phyloP scores from a whole-genome alignment of 2,329 filamentous ascomycete genomes.

The Fusarium verrucosum region DNA sequence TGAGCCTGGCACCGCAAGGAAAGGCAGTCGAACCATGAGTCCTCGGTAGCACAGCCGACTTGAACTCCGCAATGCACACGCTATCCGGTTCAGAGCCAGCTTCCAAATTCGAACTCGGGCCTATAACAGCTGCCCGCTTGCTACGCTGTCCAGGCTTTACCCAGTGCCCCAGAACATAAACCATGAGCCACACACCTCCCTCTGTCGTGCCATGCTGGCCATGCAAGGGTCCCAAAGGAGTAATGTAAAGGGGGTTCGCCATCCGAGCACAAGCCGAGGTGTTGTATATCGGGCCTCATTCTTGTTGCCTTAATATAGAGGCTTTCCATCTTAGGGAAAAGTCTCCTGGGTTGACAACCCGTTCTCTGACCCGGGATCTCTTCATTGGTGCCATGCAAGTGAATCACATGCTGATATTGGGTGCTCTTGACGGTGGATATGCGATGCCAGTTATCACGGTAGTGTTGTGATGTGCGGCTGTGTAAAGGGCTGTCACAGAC shows the following conservation, averaged over 20 bases:
- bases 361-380: constrained; percentile 16
- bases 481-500: constrained; percentile 4
- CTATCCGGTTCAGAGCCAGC: constrained; percentile 1
- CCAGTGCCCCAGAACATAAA: constrained; percentile 13
- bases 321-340: constrained; percentile 1
- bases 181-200: constrained; percentile 29
- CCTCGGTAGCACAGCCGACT: constrained; percentile 30
- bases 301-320: neutral
- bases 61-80: constrained; percentile 3
- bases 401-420: constrained; percentile 37
- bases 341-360: constrained; percentile 2
- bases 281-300: constrained; percentile 21
- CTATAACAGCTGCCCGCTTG: neutral
- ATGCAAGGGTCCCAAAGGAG: constrained; percentile 39
- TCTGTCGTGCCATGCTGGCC: constrained; percentile 39
- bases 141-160: constrained; percentile 11
- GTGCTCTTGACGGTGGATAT: constrained; percentile 11
- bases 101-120: constrained; percentile 3
- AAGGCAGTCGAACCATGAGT: constrained; percentile 2
- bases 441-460: constrained; percentile 2
- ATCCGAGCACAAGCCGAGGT: constrained; percentile 34
- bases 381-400: constrained; percentile 40
- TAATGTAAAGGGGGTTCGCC: constrained; percentile 26
- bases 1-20: neutral
- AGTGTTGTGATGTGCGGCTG: constrained; percentile 6